phyloP scores from a whole-genome alignment of 2,329 filamentous ascomycete genomes.

The Cytospora chrysosperma region DNA sequence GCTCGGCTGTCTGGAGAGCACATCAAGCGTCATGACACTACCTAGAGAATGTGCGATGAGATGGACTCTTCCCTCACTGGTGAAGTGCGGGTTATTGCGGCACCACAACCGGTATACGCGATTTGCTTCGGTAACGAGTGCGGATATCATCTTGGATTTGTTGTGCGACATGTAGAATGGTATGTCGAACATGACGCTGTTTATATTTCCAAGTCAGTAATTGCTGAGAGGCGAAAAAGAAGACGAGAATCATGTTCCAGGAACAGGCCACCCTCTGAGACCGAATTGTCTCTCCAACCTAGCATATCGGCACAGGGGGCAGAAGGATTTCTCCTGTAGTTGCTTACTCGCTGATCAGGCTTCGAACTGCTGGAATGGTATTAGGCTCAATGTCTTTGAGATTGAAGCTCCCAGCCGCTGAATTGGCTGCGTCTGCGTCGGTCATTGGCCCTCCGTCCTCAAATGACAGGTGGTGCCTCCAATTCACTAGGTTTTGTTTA shows the following conservation, averaged over 20 bases:
- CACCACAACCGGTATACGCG: conserved; percentile 96
- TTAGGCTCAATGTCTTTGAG: conserved; percentile 90
- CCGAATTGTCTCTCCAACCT: neutral
- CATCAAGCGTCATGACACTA: conserved; percentile 90
- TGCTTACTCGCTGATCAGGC: conserved; percentile 74
- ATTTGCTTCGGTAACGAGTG: conserved; percentile 87
- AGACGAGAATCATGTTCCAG: neutral
- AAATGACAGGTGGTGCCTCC: conserved; percentile 84
- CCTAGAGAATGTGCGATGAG: conserved; percentile 91
- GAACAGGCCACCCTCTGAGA: neutral
- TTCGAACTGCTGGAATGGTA: conserved; percentile 87
- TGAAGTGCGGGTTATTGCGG: conserved; percentile 84
- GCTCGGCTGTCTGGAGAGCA: conserved; percentile 86
- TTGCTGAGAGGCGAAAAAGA: neutral
- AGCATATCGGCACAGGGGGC: neutral
- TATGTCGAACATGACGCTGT: conserved; percentile 86
- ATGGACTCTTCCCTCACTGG: conserved; percentile 79
- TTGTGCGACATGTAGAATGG: conserved; percentile 97
- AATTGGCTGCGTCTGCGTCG: conserved; percentile 51
- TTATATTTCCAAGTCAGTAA: neutral
- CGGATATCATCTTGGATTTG: conserved; percentile 90
- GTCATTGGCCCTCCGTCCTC: conserved; percentile 70
- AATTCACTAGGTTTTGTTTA: conserved; percentile 61
- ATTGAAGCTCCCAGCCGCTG: conserved; percentile 57
- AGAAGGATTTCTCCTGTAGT: neutral